Evolutionary conservation across 2,329 filamentous ascomycete species (phyloP).

Genomic region (Penicillium sp.): DNA sequence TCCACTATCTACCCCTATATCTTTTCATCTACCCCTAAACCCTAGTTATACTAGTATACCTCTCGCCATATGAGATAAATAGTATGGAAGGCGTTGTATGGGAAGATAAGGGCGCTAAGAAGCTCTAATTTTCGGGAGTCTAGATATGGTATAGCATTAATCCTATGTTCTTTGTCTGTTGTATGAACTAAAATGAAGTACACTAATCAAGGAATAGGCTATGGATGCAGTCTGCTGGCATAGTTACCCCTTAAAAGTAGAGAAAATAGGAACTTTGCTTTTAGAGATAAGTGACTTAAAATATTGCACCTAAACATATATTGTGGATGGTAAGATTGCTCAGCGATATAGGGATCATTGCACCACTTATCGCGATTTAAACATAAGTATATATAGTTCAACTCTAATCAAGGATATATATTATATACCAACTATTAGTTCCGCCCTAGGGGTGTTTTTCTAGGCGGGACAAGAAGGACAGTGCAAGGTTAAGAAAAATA

Average conservation of each 20-base stretch:
- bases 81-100: neutral
- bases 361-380: neutral
- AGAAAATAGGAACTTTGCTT: neutral
- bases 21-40: neutral
- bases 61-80: neutral
- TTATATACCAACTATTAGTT: neutral
- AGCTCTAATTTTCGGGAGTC: too few species aligned
- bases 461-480: neutral
- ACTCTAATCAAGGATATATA: neutral
- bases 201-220: neutral
- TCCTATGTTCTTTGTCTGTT: neutral
- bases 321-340: neutral
- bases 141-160: too few species aligned
- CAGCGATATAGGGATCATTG: neutral
- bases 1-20: neutral
- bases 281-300: neutral
- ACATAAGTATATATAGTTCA: neutral
- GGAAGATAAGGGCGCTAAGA: neutral
- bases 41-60: too few species aligned
- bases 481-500: neutral
- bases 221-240: neutral
- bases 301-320: neutral
- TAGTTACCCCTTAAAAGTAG: neutral
- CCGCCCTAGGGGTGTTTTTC: neutral
- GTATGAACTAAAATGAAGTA: neutral